Evolutionary conservation across 257 asterid genomes (phyloP), one percentile per base, ranked within the genome.

Genomic region (Phtheirospermum japonicum): DNA sequence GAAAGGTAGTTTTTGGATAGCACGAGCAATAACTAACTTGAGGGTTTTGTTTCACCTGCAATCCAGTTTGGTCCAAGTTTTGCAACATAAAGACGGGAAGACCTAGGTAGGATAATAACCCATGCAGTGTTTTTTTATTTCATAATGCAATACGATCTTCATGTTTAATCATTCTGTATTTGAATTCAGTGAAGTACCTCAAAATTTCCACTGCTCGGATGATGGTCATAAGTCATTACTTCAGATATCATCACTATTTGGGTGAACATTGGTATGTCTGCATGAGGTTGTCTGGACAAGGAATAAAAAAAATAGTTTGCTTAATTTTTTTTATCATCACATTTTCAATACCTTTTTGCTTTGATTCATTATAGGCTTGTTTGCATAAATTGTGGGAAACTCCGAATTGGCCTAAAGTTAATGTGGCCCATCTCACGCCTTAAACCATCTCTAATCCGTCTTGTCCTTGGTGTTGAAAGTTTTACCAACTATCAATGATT

Each of bases 241-340:
- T 65, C 71, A 65, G 75, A 69, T 65, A 36, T 68, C 54, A 39
- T 70, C 76, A 40, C 67, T 51, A 33, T 67, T 52, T 76, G 63
- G 80, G 53, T 67, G 63, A 59, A 23, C 36, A 7, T 75, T 63
- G 77, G 71, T 67, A 67, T 67, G 65, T 42, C 62, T 71, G 57
- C 66, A 45, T 58, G 64, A 7, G 17, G 49, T 9, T 49, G 40
- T 23, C 42, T 17, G 31, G 52, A 19, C 1, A 56, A 31, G 10
- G 16, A 58, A 60, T 23, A 11, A 69, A 37, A 13, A 58, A 45
- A 62, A 10, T 23, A 32, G 65, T 11, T 26, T 61, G 61, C 61
- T 42, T 59, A n/a, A n/a, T 52, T 12, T 39, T 57, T n/a, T 40
- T 17, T 48, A n/a, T 9, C 36, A 16, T 52, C 59, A 20, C 63